A percentile compares a stretch with the other conserved stretches of the same genome.
Conservation (phyloP, 73 alveolate genomes). For the Effrenium voratum region DNA sequence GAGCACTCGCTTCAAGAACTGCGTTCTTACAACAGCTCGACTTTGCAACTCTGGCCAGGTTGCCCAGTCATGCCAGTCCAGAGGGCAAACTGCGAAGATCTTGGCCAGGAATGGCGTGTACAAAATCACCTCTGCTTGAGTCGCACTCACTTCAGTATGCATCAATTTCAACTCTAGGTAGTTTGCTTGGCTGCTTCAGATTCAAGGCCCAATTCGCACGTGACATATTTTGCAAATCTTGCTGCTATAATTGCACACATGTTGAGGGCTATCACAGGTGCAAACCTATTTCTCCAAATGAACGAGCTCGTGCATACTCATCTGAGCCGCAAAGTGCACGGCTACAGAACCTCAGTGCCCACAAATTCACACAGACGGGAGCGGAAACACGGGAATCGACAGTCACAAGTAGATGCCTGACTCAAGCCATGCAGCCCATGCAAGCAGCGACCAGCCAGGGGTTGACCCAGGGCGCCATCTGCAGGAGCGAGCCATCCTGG, state of each 20-base stretch:
- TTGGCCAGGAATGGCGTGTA: conserved; percentile 97
- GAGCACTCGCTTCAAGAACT: no score
- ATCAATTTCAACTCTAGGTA: no score
- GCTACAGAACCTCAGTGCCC: conserved; percentile 33
- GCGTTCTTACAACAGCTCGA: not conserved
- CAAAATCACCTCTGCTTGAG: conserved; percentile 95
- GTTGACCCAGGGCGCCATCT: conserved; percentile 95
- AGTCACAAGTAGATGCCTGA: not conserved
- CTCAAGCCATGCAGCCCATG: conserved; percentile 9
- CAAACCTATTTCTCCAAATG: no score
- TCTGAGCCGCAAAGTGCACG: conserved; percentile 62
- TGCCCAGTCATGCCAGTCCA: conserved; percentile 97
- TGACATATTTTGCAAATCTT: no score
- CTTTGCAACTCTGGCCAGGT: not conserved
- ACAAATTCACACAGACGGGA: not conserved
- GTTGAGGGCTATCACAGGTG: no score
- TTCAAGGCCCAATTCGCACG: no score
- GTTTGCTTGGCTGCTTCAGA: no score
- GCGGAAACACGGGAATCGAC: not conserved
- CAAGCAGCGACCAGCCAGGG: conserved; percentile 95
- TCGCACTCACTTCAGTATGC: no score
- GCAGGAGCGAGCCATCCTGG: conserved; percentile 95
- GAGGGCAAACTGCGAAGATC: conserved; percentile 97
- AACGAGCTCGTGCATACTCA: no score
- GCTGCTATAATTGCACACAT: no score